A percentile compares a stretch with the other conserved stretches of the same genome.
Evolutionary conservation across 2,329 filamentous ascomycete species (phyloP).

Genomic region (Venturia pyrina): DNA sequence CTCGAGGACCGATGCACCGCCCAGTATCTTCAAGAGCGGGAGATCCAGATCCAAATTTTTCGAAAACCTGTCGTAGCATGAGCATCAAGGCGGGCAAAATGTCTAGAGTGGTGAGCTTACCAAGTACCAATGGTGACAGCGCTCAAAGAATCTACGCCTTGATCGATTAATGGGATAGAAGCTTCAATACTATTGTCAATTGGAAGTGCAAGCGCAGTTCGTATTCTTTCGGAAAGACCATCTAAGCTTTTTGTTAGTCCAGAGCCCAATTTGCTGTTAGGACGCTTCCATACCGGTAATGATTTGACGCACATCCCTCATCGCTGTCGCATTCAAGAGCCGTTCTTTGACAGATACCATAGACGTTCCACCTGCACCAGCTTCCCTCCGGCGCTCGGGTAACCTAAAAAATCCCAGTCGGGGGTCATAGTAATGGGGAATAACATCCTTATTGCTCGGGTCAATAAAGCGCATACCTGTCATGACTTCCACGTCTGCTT

Average conservation of each 20-base stretch:
- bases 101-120: constrained; percentile 16
- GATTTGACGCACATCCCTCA: background rate
- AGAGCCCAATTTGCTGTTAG: background rate
- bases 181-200: constrained; percentile 20
- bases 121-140: constrained; percentile 36
- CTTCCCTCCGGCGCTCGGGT: background rate
- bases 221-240: constrained; percentile 11
- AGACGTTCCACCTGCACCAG: constrained; percentile 1
- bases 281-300: background rate
- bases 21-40: constrained; percentile 37
- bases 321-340: background rate
- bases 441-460: constrained; percentile 4
- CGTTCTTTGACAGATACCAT: background rate
- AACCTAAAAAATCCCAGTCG: constrained; percentile 6
- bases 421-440: background rate
- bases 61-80: constrained; percentile 22
- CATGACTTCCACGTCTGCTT: constrained; percentile 8
- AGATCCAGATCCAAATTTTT: constrained; percentile 36
- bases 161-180: constrained; percentile 30
- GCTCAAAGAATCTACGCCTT: constrained; percentile 29
- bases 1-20: constrained; percentile 20
- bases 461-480: constrained; percentile 7
- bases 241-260: background rate
- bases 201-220: constrained; percentile 12
- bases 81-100: background rate